Evolutionary conservation across 345 rosid species (phyloP).

Genomic region (Linum trigynum): DNA sequence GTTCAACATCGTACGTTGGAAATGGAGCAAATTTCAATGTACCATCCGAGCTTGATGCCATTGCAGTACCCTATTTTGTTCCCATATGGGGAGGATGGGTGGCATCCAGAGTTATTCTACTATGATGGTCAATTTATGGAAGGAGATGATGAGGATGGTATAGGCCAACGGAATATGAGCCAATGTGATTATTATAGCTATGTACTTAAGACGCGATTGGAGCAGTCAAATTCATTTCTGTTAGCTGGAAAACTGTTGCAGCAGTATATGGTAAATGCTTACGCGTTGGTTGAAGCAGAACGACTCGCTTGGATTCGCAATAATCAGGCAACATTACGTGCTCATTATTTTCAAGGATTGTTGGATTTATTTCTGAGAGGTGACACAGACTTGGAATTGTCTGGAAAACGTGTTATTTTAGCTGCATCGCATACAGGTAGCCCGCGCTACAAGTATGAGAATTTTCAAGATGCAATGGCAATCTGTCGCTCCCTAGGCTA

Average conservation of each 20-base stretch:
- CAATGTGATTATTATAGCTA: neutral
- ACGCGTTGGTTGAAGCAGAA: slow-evolving; percentile 5
- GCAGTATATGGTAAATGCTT: slow-evolving; percentile 9
- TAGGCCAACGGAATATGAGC: too few species aligned
- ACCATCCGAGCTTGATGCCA: slow-evolving; percentile 4
- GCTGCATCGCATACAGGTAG: neutral
- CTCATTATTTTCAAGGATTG: neutral
- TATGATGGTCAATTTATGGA: too few species aligned
- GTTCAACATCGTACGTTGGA: too few species aligned
- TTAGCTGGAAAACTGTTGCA: neutral
- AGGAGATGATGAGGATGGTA: too few species aligned
- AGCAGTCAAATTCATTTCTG: neutral
- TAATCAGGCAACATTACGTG: too few species aligned
- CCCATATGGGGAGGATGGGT: slow-evolving; percentile 9
- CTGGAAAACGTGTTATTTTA: neutral
- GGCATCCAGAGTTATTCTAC: neutral
- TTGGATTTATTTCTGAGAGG: too few species aligned
- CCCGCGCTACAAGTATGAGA: neutral
- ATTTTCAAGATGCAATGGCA: slow-evolving; percentile 4
- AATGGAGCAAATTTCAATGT: too few species aligned
- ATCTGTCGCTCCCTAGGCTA: too few species aligned
- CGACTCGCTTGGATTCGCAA: neutral
- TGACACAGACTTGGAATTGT: neutral
- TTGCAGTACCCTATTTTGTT: slow-evolving; percentile 6
- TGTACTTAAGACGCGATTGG: neutral